Conservation (phyloP, 495 filamentous ascomycete species). For the Symbiotaphrina buchneri region DNA sequence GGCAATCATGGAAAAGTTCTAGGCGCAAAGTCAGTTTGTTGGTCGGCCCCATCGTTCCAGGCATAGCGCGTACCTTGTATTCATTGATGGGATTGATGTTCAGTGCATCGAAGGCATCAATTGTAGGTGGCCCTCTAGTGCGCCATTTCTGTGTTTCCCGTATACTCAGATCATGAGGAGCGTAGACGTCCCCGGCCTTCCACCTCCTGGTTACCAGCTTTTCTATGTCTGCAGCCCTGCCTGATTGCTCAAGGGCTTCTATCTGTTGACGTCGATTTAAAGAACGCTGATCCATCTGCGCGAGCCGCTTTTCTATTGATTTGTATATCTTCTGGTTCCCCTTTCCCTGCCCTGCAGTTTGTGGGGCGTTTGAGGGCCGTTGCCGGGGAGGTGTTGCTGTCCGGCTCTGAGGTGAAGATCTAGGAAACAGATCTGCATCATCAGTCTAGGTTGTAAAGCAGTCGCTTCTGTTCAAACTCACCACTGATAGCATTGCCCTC, state of each 20-base stretch:
- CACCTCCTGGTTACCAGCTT: constrained; percentile 25
- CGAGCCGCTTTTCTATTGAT: not conserved
- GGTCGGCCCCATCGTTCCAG: not conserved
- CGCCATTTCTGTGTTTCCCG: constrained; percentile 51
- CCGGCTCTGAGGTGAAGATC: constrained; percentile 1
- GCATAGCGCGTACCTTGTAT: constrained; percentile 44
- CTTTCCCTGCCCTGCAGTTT: not conserved
- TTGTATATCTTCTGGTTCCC: not conserved
- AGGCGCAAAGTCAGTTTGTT: constrained; percentile 1
- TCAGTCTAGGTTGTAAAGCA: no score
- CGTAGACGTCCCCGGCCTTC: constrained; percentile 61
- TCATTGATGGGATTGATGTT: constrained; percentile 61
- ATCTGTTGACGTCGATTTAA: not conserved
- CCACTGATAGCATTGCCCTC: no score
- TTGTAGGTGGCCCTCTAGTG: constrained; percentile 19
- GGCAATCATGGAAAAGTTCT: constrained; percentile 88
- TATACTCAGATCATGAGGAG: constrained; percentile 66
- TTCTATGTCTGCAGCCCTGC: constrained; percentile 2
- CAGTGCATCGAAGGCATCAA: constrained; percentile 61
- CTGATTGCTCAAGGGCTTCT: not conserved
- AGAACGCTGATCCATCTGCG: not conserved
- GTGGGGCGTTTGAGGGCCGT: constrained; percentile 1
- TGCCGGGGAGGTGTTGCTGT: not conserved
- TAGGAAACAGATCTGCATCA: constrained; percentile 4
- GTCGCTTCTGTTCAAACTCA: no score